Evolutionary conservation across 2,329 filamentous ascomycete species (phyloP).

Genomic region (Volutella citrinella): DNA sequence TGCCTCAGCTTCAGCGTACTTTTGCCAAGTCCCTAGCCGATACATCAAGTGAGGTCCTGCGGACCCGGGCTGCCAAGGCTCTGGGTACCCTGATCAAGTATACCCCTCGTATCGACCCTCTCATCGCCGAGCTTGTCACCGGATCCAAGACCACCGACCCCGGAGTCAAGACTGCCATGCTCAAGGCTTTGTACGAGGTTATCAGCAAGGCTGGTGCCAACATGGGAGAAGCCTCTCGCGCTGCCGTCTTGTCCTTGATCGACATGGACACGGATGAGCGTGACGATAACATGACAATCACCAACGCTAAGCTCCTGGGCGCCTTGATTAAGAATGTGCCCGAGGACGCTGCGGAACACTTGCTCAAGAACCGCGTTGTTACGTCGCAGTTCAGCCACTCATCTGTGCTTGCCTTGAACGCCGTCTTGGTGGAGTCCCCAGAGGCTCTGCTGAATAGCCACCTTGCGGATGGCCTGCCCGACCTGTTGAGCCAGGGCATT

Average conservation of each 20-base stretch:
- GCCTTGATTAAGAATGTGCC: constrained; percentile 86
- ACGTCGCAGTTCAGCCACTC: constrained; percentile 71
- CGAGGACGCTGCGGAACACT: constrained; percentile 58
- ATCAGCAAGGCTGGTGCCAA: constrained; percentile 90
- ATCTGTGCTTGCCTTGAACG: constrained; percentile 84
- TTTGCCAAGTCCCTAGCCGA: constrained; percentile 96
- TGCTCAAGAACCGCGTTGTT: constrained; percentile 72
- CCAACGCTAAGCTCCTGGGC: constrained; percentile 85
- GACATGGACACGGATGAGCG: constrained; percentile 77
- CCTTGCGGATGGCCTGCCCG: constrained; percentile 70
- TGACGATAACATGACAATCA: constrained; percentile 78
- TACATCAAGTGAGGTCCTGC: constrained; percentile 81
- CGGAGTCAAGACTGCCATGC: constrained; percentile 91
- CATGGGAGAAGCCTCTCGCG: constrained; percentile 88
- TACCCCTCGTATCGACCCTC: constrained; percentile 89
- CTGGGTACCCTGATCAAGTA: constrained; percentile 93
- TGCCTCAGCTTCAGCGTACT: constrained; percentile 93
- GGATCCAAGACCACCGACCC: constrained; percentile 83
- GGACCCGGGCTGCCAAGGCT: constrained; percentile 87
- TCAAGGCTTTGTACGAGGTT: constrained; percentile 94
- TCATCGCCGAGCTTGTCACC: constrained; percentile 90
- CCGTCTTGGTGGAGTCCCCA: constrained; percentile 79
- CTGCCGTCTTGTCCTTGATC: constrained; percentile 83
- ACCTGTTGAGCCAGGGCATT: constrained; percentile 79
- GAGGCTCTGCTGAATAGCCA: constrained; percentile 62